These are phyloP conservation scores for Fusarium poae DNA, from an alignment of 2,329 filamentous ascomycete genomes.

Conservation along the genomic window DNA sequence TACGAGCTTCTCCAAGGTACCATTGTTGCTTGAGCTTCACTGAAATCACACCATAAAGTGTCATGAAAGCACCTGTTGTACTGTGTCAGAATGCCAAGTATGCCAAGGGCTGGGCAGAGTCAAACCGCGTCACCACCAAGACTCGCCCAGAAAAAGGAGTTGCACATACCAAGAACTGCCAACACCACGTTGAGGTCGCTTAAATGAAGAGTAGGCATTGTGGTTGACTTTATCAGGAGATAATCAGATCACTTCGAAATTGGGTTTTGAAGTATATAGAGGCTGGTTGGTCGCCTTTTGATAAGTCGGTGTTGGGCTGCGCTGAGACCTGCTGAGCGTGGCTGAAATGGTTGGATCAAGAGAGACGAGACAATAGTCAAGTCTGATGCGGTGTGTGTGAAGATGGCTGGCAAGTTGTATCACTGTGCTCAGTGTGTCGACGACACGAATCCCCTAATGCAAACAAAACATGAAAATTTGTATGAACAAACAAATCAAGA, in stretches of 20 bases:
- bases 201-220: constrained; percentile 55
- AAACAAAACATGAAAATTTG: constrained; percentile 6
- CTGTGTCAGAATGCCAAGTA: constrained; percentile 26
- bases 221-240: not conserved
- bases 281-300: not conserved
- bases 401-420: not conserved
- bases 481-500: not conserved
- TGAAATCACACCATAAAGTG: constrained; percentile 64
- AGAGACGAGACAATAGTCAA: not conserved
- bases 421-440: constrained; percentile 3
- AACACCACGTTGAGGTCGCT: constrained; percentile 67
- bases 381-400: not conserved
- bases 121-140: not conserved
- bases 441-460: not conserved
- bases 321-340: not conserved
- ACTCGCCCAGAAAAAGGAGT: constrained; percentile 1
- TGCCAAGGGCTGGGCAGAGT: constrained; percentile 18
- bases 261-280: constrained; percentile 14
- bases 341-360: not conserved
- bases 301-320: not conserved
- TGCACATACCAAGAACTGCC: constrained; percentile 57
- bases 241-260: constrained; percentile 3
- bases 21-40: constrained; percentile 66
- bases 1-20: constrained; percentile 68
- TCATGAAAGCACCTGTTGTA: constrained; percentile 59